phyloP scores from a whole-genome alignment of 495 filamentous ascomycete species.

The Ascobolus immersus region DNA sequence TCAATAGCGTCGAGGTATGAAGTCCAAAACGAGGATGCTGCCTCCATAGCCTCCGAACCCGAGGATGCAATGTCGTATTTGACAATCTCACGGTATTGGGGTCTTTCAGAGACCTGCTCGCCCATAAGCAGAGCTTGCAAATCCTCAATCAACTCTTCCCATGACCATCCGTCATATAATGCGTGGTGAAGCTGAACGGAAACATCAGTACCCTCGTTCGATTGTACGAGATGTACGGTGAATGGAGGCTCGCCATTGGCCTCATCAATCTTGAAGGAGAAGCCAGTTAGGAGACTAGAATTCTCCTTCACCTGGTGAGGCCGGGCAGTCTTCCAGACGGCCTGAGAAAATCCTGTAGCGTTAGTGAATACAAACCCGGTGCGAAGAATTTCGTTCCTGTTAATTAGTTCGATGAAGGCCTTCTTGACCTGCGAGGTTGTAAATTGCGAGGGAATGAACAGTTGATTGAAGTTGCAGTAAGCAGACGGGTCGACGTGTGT shows the following conservation, averaged over 20 bases:
- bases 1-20: conserved; percentile 24
- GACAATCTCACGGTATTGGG: conserved; percentile 27
- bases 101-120: conserved; percentile 15
- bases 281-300: too few relatives aligned
- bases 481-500: conserved; percentile 26
- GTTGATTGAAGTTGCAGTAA: conserved; percentile 52
- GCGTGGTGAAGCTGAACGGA: conserved; percentile 44
- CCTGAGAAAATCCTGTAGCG: conserved; percentile 28
- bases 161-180: conserved; percentile 65
- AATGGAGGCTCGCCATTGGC: conserved; percentile 37
- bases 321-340: conserved; percentile 37
- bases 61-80: conserved; percentile 16
- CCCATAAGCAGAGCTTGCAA: conserved; percentile 22
- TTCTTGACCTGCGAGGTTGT: conserved; percentile 16
- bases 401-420: conserved; percentile 24
- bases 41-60: conserved; percentile 12
- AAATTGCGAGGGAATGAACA: conserved; percentile 22
- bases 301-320: too few relatives aligned
- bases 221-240: conserved; percentile 23
- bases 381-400: conserved; percentile 37
- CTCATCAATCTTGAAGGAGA: too few relatives aligned
- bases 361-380: conserved; percentile 32
- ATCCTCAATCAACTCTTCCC: conserved; percentile 43
- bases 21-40: conserved; percentile 29
- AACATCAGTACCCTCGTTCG: conserved; percentile 7